Evolutionary conservation across 2,329 filamentous ascomycete genomes (phyloP).

Genomic region (Ophiostoma sp.): DNA sequence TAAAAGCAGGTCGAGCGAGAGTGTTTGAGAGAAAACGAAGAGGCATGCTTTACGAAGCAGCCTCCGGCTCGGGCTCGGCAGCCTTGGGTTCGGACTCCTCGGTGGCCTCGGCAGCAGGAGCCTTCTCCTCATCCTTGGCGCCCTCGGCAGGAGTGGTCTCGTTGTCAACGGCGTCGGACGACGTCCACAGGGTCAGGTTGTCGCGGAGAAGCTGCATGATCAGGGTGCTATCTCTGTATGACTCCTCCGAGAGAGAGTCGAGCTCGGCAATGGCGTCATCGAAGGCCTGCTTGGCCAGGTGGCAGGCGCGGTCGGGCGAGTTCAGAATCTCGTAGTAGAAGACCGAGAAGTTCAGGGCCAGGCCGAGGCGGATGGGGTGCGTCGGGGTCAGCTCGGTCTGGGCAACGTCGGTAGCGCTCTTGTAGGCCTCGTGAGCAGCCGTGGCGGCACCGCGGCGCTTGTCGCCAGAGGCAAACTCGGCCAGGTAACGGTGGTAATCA

Average conservation of each 20-base stretch:
- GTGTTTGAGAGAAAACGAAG: not conserved
- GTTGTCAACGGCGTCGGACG: conserved; percentile 80
- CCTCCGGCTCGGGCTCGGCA: conserved; percentile 21
- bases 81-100: conserved; percentile 31
- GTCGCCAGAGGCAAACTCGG: conserved; percentile 92
- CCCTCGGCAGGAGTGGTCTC: conserved; percentile 62
- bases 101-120: conserved; percentile 38
- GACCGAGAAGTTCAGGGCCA: conserved; percentile 69
- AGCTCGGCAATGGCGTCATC: conserved; percentile 98
- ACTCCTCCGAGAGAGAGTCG: conserved; percentile 95
- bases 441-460: conserved; percentile 94
- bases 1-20: not conserved
- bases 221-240: conserved; percentile 96
- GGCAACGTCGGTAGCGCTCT: conserved; percentile 92
- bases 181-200: conserved; percentile 98
- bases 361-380: conserved; percentile 88
- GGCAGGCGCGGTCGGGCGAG: conserved; percentile 97
- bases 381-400: conserved; percentile 86
- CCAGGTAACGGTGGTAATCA: conserved; percentile 98
- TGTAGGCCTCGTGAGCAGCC: conserved; percentile 96
- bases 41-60: conserved; percentile 22
- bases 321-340: conserved; percentile 82
- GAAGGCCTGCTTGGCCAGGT: conserved; percentile 93
- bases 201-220: conserved; percentile 99
- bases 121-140: conserved; percentile 50